These are phyloP conservation scores for Phytophthora palmivora DNA, from an alignment of 352 stramenopile genomes.

Conservation along the genomic window DNA sequence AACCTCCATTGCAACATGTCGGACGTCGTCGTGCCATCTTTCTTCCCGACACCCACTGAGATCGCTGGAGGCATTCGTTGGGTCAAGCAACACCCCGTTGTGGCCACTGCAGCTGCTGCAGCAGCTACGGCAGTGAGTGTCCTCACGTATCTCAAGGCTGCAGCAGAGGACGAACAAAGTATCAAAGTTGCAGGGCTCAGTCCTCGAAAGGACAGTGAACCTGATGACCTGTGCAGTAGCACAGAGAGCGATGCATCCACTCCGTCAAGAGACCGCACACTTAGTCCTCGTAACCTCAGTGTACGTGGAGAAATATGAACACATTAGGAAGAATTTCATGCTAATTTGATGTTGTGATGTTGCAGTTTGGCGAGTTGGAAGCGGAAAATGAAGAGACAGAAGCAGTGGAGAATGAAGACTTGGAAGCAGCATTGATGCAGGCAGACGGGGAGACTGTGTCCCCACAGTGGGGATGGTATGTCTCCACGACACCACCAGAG, in stretches of 20 bases:
- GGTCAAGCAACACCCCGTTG: slow-evolving; percentile 75
- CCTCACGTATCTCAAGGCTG: slow-evolving; percentile 63
- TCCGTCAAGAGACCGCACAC: slow-evolving; percentile 39
- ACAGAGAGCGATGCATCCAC: slow-evolving; percentile 75
- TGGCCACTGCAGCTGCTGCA: slow-evolving; percentile 70
- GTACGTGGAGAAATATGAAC: slow-evolving; percentile 31
- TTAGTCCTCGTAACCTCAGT: slow-evolving; percentile 43
- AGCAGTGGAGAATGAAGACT: slow-evolving; percentile 19
- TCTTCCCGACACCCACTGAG: slow-evolving; percentile 83
- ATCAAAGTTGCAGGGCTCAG: slow-evolving; percentile 17
- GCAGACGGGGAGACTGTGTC: slow-evolving; percentile 56
- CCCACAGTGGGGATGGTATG: slow-evolving; percentile 85
- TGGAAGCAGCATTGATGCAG: slow-evolving; percentile 32
- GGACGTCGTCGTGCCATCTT: slow-evolving; percentile 67
- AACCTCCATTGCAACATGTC: slow-evolving; percentile 44
- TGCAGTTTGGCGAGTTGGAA: slow-evolving; percentile 47
- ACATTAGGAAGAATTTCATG: background rate
- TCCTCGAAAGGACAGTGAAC: slow-evolving; percentile 20
- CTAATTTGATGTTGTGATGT: slow-evolving; percentile 15
- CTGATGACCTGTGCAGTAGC: slow-evolving; percentile 64
- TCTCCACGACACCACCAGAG: slow-evolving; percentile 79
- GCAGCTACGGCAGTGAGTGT: slow-evolving; percentile 77
- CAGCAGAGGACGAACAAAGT: slow-evolving; percentile 39
- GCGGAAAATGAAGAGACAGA: slow-evolving; percentile 22
- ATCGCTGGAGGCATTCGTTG: slow-evolving; percentile 79